These are phyloP conservation scores for Meira nashicola DNA, from an alignment of 1,284 basidiomycete genomes.

Conservation along the genomic window DNA sequence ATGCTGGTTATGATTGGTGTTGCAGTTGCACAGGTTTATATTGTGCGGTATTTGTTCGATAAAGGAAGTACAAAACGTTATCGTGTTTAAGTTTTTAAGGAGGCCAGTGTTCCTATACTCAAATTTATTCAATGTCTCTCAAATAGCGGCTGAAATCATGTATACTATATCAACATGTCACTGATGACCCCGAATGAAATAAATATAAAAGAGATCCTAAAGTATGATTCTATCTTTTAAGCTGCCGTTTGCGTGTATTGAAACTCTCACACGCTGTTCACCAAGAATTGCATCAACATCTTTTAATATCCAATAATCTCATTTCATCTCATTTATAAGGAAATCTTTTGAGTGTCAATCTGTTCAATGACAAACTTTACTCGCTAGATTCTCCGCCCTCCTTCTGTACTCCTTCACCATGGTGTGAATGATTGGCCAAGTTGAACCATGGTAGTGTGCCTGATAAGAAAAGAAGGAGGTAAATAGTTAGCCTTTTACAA, in stretches of 20 bases:
- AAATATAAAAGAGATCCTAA: no score
- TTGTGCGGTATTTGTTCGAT: slow-evolving; percentile 46
- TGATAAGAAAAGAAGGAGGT: slow-evolving; percentile 10
- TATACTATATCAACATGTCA: no score
- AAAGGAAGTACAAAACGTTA: slow-evolving; percentile 43
- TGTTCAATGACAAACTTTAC: background rate
- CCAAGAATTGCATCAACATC: background rate
- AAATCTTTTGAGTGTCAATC: background rate
- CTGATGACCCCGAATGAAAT: no score
- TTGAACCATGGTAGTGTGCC: slow-evolving; percentile 53
- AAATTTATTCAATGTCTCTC: no score
- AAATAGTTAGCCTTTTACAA: background rate
- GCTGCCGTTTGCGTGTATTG: no score
- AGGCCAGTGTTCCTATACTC: background rate
- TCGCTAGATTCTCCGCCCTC: background rate
- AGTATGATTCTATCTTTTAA: no score
- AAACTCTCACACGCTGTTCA: background rate
- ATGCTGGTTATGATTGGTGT: slow-evolving; percentile 41
- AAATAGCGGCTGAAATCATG: no score
- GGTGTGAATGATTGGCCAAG: slow-evolving; percentile 48
- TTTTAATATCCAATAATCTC: background rate
- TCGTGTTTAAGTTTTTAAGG: slow-evolving; percentile 29
- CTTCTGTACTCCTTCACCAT: slow-evolving; percentile 17
- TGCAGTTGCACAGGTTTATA: slow-evolving; percentile 42
- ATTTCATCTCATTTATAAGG: background rate